Conservation (phyloP, 129 eudicot species). For the Chrysanthemum makinoi region DNA sequence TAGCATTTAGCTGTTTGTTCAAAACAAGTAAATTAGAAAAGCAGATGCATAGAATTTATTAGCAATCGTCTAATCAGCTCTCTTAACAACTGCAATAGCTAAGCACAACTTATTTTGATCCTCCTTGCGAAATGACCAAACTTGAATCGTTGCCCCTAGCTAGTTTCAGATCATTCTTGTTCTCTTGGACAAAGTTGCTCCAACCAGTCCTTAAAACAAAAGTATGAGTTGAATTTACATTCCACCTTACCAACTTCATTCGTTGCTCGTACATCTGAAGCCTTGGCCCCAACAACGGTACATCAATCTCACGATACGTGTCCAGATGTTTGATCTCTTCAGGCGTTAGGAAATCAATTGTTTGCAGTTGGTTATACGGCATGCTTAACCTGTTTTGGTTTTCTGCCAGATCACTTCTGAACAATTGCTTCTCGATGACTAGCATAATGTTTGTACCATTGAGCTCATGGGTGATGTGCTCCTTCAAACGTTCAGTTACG, state of each 20-base stretch:
- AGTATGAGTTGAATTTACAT: background rate
- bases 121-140: constrained; percentile 19
- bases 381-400: constrained; percentile 11
- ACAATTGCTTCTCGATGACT: constrained; percentile 7
- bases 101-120: constrained; percentile 2
- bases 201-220: constrained; percentile 15
- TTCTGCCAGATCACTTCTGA: background rate
- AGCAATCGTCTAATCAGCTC: background rate
- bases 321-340: background rate
- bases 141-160: background rate
- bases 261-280: background rate
- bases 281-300: constrained; percentile 1
- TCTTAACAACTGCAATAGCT: background rate
- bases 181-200: constrained; percentile 1
- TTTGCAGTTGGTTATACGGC: constrained; percentile 11
- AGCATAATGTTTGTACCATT: background rate
- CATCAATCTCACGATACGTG: background rate
- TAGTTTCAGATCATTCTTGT: background rate
- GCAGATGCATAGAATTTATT: background rate
- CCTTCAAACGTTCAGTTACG: constrained; percentile 9
- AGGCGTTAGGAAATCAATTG: background rate
- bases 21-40: too few species aligned
- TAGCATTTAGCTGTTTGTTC: background rate
- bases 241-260: constrained; percentile 7
- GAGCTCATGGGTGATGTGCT: background rate